These are phyloP conservation scores for Teunomyces kruisii DNA, from an alignment of 805 yeast species.

Conservation along the genomic window DNA sequence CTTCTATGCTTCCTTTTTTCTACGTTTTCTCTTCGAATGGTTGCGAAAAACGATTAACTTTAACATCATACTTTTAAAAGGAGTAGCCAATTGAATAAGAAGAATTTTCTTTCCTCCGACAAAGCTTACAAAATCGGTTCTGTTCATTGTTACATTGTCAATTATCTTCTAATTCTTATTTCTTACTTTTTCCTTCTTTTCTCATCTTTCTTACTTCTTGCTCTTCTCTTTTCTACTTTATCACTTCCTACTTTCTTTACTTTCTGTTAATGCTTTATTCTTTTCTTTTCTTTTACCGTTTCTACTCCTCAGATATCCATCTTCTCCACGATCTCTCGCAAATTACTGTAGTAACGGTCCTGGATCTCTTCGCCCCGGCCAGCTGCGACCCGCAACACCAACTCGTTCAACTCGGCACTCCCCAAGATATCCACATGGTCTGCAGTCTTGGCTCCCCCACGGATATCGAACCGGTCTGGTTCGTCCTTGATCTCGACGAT, in stretches of 20 bases:
- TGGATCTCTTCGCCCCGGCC: slow-evolving; percentile 73
- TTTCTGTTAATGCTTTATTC: not conserved
- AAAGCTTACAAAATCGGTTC: no score
- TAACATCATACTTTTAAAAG: no score
- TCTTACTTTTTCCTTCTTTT: no score
- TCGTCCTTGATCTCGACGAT: slow-evolving; percentile 90
- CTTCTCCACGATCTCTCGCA: slow-evolving; percentile 59
- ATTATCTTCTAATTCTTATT: no score
- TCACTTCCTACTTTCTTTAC: not conserved
- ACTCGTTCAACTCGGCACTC: slow-evolving; percentile 86
- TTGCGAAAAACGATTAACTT: no score
- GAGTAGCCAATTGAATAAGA: no score
- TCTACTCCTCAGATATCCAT: slow-evolving; percentile 43
- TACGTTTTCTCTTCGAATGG: no score
- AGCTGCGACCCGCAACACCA: slow-evolving; percentile 75
- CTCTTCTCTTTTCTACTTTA: not conserved
- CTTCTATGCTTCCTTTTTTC: no score
- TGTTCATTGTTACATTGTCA: no score
- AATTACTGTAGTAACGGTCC: slow-evolving; percentile 55
- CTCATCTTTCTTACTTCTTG: no score
- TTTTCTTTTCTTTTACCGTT: not conserved
- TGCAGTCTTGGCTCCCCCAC: slow-evolving; percentile 97
- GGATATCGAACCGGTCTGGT: slow-evolving; percentile 88
- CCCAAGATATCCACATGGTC: slow-evolving; percentile 98
- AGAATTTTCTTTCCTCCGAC: no score